Base-by-base conservation (phyloP, 805 yeast genomes). In the Candida rishiriensis region DNA sequence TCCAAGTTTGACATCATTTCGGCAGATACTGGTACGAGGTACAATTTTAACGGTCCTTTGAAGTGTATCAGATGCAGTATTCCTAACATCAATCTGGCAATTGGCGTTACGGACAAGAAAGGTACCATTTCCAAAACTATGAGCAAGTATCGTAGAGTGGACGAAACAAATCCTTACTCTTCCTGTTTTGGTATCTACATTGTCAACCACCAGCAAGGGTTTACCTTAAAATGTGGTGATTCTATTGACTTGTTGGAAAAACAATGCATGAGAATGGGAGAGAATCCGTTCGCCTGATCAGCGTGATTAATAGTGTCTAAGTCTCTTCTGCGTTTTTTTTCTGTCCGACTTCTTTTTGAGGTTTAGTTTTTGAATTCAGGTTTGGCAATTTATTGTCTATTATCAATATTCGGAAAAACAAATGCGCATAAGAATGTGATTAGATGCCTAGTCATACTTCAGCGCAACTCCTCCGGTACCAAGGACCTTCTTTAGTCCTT, bases 1-100 rank as follows among this genome's bases (percentile, higher is more conserved):
- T 43, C 44, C 34, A 43, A 46, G 26, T 57, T 61, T 42, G 54
- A 54, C 16, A 47, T 60, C 11, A 36, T 56, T 2, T 40, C 50
- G 3, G 28, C 33, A 16, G 21, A 29, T 2, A 21, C 21, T 15
- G 13, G 14, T 4, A 38, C 46, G 12, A 43, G 53, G 33, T 47
- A 45, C 30, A 35, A 36, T 12, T 60, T 60, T 48, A 47, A 50
- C 1, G 54, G 56, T 0, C 48, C 59, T 12, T 48, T 55, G 41
- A 62, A 60, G 42, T 62, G 66, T 43, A 46, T 57, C 3, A 48
- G 66, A 34, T 62, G 68, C 31, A 32, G 55, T 2, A 43, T 60
- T 36, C 65, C 65, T 6, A 63, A 62, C 38, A 52, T 63, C 14
- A 48, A 54, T 35, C 14, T 45, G 2, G 29, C 40, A 1, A 50